phyloP scores from a whole-genome alignment of 2,329 filamentous ascomycete species.

The Phialophora macrospora region DNA sequence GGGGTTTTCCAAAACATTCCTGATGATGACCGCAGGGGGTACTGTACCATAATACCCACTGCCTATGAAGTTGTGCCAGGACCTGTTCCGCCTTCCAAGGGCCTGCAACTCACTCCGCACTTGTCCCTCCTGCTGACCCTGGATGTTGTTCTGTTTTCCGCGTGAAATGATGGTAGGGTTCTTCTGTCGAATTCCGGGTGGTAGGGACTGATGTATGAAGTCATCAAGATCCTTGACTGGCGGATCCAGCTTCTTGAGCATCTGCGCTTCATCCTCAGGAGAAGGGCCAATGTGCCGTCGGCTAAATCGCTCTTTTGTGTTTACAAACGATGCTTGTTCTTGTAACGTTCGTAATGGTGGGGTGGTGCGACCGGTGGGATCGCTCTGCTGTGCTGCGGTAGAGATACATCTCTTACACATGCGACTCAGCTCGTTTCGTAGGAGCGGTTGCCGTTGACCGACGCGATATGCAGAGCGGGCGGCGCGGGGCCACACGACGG shows the following conservation, averaged over 20 bases:
- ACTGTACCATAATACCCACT: slow-evolving; percentile 87
- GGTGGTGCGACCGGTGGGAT: neutral
- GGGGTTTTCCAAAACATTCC: slow-evolving; percentile 89
- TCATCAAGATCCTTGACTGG: slow-evolving; percentile 75
- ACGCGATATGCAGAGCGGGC: slow-evolving; percentile 20
- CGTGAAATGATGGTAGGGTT: slow-evolving; percentile 52
- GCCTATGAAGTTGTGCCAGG: slow-evolving; percentile 72
- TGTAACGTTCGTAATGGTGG: neutral
- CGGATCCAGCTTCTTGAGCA: slow-evolving; percentile 80
- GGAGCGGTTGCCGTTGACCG: slow-evolving; percentile 7
- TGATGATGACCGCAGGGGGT: slow-evolving; percentile 86
- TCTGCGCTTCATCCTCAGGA: slow-evolving; percentile 86
- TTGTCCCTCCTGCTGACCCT: slow-evolving; percentile 46
- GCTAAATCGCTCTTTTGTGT: slow-evolving; percentile 30
- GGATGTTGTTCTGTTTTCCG: slow-evolving; percentile 48
- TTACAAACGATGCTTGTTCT: slow-evolving; percentile 14
- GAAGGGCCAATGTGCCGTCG: slow-evolving; percentile 92
- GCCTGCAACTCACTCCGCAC: slow-evolving; percentile 54
- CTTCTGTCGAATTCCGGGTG: slow-evolving; percentile 74
- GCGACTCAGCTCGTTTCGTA: slow-evolving; percentile 17
- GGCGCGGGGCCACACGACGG: slow-evolving; percentile 12
- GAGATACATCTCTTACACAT: slow-evolving; percentile 29
- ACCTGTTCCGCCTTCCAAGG: slow-evolving; percentile 41
- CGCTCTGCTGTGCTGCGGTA: slow-evolving; percentile 11
- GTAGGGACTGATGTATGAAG: slow-evolving; percentile 84